Evolutionary conservation across 345 rosid species (phyloP).

Genomic region (Populus simonii): DNA sequence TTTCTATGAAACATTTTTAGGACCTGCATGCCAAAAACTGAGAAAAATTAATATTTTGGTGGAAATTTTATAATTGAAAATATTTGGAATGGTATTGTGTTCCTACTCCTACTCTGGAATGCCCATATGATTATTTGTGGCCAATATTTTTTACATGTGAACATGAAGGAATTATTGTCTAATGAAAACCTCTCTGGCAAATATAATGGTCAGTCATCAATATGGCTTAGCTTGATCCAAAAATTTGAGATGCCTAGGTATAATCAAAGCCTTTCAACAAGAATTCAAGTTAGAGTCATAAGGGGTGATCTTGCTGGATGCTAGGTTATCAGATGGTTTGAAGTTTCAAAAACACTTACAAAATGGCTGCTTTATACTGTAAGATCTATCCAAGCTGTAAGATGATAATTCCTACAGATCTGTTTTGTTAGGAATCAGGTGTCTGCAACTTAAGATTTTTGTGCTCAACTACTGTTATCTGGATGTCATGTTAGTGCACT

Average conservation of each 20-base stretch:
- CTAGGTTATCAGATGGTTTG: neutral
- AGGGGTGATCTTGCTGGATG: neutral
- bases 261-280: neutral
- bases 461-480: neutral
- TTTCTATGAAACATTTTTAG: conserved; percentile 62
- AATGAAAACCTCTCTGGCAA: neutral
- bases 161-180: neutral
- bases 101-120: neutral
- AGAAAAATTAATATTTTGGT: conserved; percentile 1
- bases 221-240: neutral
- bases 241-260: neutral
- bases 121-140: neutral
- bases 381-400: conserved; percentile 1
- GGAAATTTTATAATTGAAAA: neutral
- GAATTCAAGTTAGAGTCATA: neutral
- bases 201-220: conserved; percentile 2
- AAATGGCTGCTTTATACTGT: neutral
- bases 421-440: conserved; percentile 2
- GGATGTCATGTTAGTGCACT: neutral
- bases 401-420: neutral
- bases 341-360: neutral
- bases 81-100: neutral
- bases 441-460: neutral
- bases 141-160: neutral
- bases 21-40: conserved; percentile 50